Base-by-base conservation (phyloP, 169 alveolate genomes). In the Eimeria maxima region DNA sequence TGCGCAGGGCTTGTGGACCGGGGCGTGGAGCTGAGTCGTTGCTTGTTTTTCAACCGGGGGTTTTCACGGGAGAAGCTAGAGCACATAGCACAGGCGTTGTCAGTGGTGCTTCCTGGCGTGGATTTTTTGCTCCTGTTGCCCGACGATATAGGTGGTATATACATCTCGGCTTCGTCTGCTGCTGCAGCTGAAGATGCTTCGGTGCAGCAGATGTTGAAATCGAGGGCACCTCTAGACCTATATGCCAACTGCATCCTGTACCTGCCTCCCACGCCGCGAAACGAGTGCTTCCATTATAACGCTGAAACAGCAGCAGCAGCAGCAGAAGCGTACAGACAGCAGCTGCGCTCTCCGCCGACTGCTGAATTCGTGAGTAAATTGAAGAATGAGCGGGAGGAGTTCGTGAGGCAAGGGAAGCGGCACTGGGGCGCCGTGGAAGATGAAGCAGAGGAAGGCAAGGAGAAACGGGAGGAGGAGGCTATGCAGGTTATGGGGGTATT, bases 151-250 rank as follows among this genome's bases (percentile, higher is more conserved):
- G 55, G 24, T 29, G 47, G 8, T 18, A 38, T 42, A 11, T 38
- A 53, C 60, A 53, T 78, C 29, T 22, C 4, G 18, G 89, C 89
- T 5, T 78, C 89, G 38, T 78, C 89, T n/a, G 89, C 89, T 2
- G 89, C 89, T 13, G 89, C 89, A 45, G 89, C 89, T 53, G 89
- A 78, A 45, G 89, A 78, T 27, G 55, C 89, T 18, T 60, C 89
- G 16, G 89, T 78, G 67, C 38, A 18, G 38, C 18, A 24, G 27
- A 13, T 78, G 42, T 8, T 57, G 7, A 11, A n/a, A 8, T 4
- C 20, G 38, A 24, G 45, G 45, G 14, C 65, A 2, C 89, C 89
- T 11, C 42, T 2, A 10, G 20, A 27, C 33, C 57, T 78, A 5
- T 11, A 44, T 20, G 8, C 27, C 89, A 18, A 29, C 57, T 22